Evolutionary conservation across 805 yeast species (phyloP), one percentile per base, ranked within the genome.

Genomic region (Sugiyamaella valdiviana): DNA sequence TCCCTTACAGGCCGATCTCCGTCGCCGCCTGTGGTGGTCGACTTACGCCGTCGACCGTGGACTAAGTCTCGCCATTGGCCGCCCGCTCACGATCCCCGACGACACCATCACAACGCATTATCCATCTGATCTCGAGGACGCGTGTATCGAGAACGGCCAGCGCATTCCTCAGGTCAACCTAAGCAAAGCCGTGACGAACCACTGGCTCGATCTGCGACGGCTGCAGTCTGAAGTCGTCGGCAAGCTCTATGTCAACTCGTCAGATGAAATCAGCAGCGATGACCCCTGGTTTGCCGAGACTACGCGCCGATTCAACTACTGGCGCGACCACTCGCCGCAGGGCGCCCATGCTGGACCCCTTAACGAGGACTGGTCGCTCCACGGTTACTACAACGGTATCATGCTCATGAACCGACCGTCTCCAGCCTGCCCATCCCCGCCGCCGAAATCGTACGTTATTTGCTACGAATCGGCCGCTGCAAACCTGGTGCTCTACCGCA

Each of bases 11-110:
- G 39, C 16, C 2, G 51, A 48, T 20, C 32, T 44, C 36, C 16
- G 16, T 14, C 37, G 51, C 3, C 29, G 51, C 17, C 41, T 48
- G 22, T 44, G 48, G 51, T 48, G 51, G 51, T 48, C 51, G 21
- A 48, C 48, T 2, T 48, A 48, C 38, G 46, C 51, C 16, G 29
- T 48, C 2, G 51, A 48, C 24, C 29, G 51, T n/a, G 51, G 51
- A 2, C 45, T 48, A 5, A 16, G 43, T 10, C 48, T 48, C 4
- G 48, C 51, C 10, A 44, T 48, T 17, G 51, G 51, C 10, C 43
- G 51, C 15, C 51, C 51, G 2, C 20, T 48, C 23, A 48, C 51
- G 2, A 48, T 48, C 21, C 36, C 20, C 12, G 48, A 48, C 7
- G 29, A 44, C 23, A 36, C 36, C 36, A 23, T 24, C 29, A 38